These are phyloP conservation scores for Blyttiomyces sp. DNA, from an alignment of 371 early-diverging fungal species.

Conservation along the genomic window DNA sequence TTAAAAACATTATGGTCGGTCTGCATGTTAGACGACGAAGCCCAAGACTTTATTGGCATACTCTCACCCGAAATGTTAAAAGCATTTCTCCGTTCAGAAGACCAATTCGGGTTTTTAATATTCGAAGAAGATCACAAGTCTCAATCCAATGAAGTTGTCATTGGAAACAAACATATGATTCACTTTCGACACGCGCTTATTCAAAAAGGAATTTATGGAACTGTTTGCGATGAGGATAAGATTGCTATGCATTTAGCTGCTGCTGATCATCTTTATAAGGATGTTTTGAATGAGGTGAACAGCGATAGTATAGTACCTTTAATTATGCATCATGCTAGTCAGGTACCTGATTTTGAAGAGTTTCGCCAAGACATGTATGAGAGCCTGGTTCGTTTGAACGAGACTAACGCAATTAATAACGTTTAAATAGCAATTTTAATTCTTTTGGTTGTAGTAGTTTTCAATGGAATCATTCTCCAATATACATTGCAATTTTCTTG, in stretches of 20 bases:
- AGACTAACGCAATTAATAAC: no score
- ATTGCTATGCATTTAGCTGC: slow-evolving; percentile 1
- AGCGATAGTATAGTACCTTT: no score
- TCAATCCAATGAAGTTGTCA: not conserved
- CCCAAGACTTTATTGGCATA: not conserved
- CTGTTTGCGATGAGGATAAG: not conserved
- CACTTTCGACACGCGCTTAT: slow-evolving; percentile 6
- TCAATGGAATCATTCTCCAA: no score
- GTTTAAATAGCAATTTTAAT: no score
- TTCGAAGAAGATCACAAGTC: not conserved
- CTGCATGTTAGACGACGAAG: not conserved
- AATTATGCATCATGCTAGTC: no score
- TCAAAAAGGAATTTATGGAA: slow-evolving; percentile 3
- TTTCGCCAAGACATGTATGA: no score
- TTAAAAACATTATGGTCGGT: slow-evolving; percentile 5
- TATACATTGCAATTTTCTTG: no score
- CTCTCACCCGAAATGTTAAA: not conserved
- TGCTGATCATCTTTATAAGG: no score
- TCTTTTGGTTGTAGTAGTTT: no score
- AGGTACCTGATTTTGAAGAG: no score
- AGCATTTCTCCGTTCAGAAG: slow-evolving; percentile 1
- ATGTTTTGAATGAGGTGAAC: no score
- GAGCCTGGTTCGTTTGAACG: no score
- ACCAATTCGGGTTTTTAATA: not conserved
- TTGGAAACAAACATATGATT: not conserved